phyloP scores from a whole-genome alignment of 2,329 filamentous ascomycete species.

The Clonostachys chloroleuca region DNA sequence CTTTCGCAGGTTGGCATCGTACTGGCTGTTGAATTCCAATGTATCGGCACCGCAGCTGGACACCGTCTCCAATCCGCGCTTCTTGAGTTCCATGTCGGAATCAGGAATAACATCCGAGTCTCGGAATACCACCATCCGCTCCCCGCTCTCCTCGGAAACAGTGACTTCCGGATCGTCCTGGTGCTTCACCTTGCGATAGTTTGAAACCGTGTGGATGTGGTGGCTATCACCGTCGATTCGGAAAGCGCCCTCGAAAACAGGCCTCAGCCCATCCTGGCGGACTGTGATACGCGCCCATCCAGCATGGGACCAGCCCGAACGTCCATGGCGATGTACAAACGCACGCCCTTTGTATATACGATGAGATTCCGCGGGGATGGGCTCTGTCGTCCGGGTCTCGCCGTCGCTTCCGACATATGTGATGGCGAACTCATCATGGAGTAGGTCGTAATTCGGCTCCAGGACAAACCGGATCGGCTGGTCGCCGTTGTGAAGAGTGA shows the following conservation, averaged over 20 bases:
- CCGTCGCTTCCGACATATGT: constrained; percentile 72
- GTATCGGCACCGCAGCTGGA: constrained; percentile 67
- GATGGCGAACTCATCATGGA: constrained; percentile 71
- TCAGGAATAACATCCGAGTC: constrained; percentile 70
- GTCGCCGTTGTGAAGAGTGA: constrained; percentile 63
- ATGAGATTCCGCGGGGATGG: constrained; percentile 68
- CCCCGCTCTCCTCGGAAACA: constrained; percentile 42
- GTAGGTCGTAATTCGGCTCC: constrained; percentile 86
- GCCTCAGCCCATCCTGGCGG: constrained; percentile 67
- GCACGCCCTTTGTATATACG: constrained; percentile 80
- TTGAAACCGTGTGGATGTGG: constrained; percentile 73
- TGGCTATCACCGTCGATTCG: constrained; percentile 77
- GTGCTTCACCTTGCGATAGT: constrained; percentile 71
- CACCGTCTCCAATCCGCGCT: constrained; percentile 25
- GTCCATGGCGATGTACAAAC: constrained; percentile 59
- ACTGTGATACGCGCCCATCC: constrained; percentile 86
- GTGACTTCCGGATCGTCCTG: constrained; percentile 64
- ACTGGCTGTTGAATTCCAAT: constrained; percentile 74
- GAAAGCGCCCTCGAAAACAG: constrained; percentile 89
- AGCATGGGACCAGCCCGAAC: constrained; percentile 67
- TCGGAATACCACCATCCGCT: constrained; percentile 87
- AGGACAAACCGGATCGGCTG: constrained; percentile 75
- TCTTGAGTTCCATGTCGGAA: constrained; percentile 19
- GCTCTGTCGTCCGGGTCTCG: constrained; percentile 58
- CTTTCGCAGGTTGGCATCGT: constrained; percentile 53